Conservation (phyloP, 2,329 filamentous ascomycete genomes). For the Aspergillus amoenus region DNA sequence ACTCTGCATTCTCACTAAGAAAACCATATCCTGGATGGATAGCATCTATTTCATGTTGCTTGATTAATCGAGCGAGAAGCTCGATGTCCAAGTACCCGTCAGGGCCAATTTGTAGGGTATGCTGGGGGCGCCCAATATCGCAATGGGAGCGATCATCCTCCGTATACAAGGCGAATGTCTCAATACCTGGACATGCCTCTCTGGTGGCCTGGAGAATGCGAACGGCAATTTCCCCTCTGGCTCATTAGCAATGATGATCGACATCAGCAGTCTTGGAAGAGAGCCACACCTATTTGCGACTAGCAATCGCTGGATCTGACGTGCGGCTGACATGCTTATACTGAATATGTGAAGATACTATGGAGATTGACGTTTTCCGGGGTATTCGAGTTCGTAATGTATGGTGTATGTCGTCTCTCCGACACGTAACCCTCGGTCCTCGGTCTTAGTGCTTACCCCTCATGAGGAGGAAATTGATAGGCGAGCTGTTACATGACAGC, state of each 20-base stretch:
- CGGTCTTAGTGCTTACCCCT: constrained; percentile 22
- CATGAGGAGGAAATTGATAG: constrained; percentile 7
- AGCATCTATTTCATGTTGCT: constrained; percentile 53
- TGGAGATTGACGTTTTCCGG: neutral
- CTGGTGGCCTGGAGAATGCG: constrained; percentile 60
- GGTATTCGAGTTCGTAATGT: neutral
- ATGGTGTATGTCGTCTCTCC: neutral
- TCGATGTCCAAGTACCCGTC: constrained; percentile 56
- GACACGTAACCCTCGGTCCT: constrained; percentile 11
- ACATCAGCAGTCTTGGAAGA: neutral
- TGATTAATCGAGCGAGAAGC: constrained; percentile 48
- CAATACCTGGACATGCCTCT: constrained; percentile 51
- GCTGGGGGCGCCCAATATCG: constrained; percentile 46
- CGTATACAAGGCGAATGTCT: constrained; percentile 58
- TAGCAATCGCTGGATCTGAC: constrained; percentile 49
- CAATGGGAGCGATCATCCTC: constrained; percentile 57
- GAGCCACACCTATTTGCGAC: constrained; percentile 52
- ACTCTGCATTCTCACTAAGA: constrained; percentile 55
- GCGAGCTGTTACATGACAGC: neutral
- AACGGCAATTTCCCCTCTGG: constrained; percentile 63
- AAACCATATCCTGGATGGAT: constrained; percentile 65
- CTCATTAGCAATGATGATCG: neutral
- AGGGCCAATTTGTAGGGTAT: constrained; percentile 52
- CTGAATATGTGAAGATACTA: neutral
- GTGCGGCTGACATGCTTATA: constrained; percentile 9